Evolutionary conservation across 2,329 filamentous ascomycete genomes (phyloP).

Genomic region (Aspergillus neotritici): DNA sequence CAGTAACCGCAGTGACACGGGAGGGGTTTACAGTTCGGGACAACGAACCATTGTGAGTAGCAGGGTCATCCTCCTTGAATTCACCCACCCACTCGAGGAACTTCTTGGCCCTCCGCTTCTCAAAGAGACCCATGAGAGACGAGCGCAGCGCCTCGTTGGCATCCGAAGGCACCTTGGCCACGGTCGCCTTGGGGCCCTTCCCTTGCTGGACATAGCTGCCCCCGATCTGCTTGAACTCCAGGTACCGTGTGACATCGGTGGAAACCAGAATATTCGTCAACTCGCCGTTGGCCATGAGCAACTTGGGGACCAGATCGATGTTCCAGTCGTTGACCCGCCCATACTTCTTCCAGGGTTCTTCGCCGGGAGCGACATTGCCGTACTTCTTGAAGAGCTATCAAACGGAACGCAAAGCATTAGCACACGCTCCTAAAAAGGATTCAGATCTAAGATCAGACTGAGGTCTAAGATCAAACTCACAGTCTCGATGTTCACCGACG

Average conservation of each 20-base stretch:
- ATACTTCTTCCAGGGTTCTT: conserved; percentile 97
- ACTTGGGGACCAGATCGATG: conserved; percentile 96
- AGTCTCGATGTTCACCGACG: conserved; percentile 92
- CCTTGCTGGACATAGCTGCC: conserved; percentile 96
- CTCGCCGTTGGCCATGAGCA: conserved; percentile 97
- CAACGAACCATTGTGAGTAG: conserved; percentile 77
- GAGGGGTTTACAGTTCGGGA: background rate
- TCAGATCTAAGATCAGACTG: too few species aligned
- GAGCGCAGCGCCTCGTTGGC: conserved; percentile 84
- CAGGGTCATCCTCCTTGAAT: conserved; percentile 74
- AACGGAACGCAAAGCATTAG: conserved; percentile 22
- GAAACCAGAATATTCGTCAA: conserved; percentile 97
- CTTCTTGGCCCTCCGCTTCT: conserved; percentile 94
- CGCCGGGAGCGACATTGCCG: conserved; percentile 69
- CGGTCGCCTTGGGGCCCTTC: conserved; percentile 71
- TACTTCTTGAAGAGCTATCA: conserved; percentile 91
- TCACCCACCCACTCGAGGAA: conserved; percentile 94
- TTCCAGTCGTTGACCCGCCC: conserved; percentile 98
- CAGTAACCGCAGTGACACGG: conserved; percentile 11
- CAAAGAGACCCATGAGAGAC: conserved; percentile 92
- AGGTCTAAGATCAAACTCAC: conserved; percentile 49
- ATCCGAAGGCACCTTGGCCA: conserved; percentile 95
- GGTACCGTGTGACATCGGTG: conserved; percentile 82
- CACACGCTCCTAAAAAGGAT: conserved; percentile 19
- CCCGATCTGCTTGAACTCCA: conserved; percentile 90